Base-by-base conservation (phyloP, 768 basidiomycete species). In the Boletus rubroflammeus region DNA sequence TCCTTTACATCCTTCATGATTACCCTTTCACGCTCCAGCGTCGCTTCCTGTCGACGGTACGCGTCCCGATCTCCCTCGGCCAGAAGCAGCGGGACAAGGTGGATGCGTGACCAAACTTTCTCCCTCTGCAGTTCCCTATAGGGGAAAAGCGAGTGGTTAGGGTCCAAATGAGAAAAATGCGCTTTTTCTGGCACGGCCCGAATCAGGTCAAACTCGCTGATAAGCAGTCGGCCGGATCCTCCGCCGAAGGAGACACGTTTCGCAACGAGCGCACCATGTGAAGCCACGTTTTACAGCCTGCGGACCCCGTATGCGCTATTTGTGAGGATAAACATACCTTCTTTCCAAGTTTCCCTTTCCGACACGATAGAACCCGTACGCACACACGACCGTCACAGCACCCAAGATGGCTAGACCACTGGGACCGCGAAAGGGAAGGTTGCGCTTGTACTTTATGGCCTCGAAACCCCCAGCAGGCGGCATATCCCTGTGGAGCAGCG, bases 391-490 rank as follows among this genome's bases (percentile, higher is more conserved):
- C 58, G 84, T 83, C 61, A 95, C 89, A n/a, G 84, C 88, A 50
- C 84, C 88, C 59, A 98, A 88, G 65, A 98, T 84, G 59, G 81
- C 86, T 52, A 86, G 76, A 23, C 92, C 93, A 32, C 91, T 83
- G 50, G 92, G 93, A 3, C 92, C 92, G 54, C 89, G 83, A 68
- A 92, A 77, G 43, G 96, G 94, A 44, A 98, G 82, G 73, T 95
- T 96, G 62, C 96, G 89, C 73, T 93, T 95, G 82, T 98, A 99
- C 73, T 87, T 87, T 75, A 99, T 75, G 28, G 87, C 75, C 68
- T 91, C 93, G 74, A 96, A 99, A 2, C 96, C 96, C 57, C 93
- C 94, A 42, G 84, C 62, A 39, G 96, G 96, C 63, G 96, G 96
- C 85, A 99, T 88, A 68, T 99, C 96, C 74, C 95, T 97, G 73